Percentiles rank a stretch among this genome's conserved stretches.
These are phyloP conservation scores for Phytopythium litorale DNA, from an alignment of 352 stramenopile species.

Conservation along the genomic window DNA sequence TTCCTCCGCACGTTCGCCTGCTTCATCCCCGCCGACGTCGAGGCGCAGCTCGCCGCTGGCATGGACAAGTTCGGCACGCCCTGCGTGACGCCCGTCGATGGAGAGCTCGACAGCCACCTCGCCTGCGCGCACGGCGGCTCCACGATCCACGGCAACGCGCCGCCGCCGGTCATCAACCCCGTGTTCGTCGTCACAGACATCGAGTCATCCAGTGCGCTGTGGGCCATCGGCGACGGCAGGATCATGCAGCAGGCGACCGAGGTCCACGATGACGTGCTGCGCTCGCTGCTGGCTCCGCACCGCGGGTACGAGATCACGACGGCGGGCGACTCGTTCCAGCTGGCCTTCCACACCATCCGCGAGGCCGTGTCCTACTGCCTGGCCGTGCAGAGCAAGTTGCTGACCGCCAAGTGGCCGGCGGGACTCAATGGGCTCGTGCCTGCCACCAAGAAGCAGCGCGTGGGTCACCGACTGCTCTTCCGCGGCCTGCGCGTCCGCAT, in stretches of 20 bases:
- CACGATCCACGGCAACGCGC: slow-evolving; percentile 1
- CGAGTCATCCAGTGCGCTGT: slow-evolving; percentile 30
- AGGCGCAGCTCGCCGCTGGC: slow-evolving; percentile 30
- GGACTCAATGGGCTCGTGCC: slow-evolving; percentile 43
- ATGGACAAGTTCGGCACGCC: slow-evolving; percentile 19
- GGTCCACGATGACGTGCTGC: slow-evolving; percentile 40
- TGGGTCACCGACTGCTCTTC: slow-evolving; percentile 32
- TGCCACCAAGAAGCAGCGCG: slow-evolving; percentile 32
- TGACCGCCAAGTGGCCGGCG: slow-evolving; percentile 53
- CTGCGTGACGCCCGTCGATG: slow-evolving; percentile 9
- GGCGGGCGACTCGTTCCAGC: slow-evolving; percentile 59
- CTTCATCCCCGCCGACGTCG: slow-evolving; percentile 40
- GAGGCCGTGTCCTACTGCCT: slow-evolving; percentile 58
- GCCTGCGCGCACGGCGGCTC: neutral
- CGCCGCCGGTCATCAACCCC: slow-evolving; percentile 14
- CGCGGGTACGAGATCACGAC: slow-evolving; percentile 76
- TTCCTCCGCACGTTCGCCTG: slow-evolving; percentile 30
- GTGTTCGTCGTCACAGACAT: slow-evolving; percentile 39
- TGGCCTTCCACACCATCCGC: slow-evolving; percentile 61
- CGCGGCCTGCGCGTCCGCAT: slow-evolving; percentile 44
- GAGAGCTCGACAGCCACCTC: neutral
- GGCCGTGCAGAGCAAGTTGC: slow-evolving; percentile 44
- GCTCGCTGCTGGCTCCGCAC: slow-evolving; percentile 29
- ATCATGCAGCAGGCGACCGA: slow-evolving; percentile 42
- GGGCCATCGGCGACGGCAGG: slow-evolving; percentile 29